Base-by-base conservation (phyloP, 768 basidiomycete species). In the Lactifluus hygrophoroides region DNA sequence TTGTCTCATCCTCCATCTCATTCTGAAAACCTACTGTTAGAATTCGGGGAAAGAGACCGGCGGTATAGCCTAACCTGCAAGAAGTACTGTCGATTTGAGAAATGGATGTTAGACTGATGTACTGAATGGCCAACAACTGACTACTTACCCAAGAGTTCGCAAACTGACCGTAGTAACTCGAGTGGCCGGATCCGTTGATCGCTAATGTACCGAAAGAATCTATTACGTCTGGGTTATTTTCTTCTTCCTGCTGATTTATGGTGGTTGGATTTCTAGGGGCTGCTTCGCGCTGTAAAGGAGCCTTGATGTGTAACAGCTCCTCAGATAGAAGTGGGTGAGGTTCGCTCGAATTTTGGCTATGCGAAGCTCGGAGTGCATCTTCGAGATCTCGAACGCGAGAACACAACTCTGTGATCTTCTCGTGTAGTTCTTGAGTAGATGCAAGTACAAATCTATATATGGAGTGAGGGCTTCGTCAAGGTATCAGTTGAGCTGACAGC, bases 201-300 rank as follows among this genome's bases (percentile, higher is more conserved):
- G 84, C 82, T n/a, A 90, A 72, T 0, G 87, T 86, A 19, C 88
- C 88, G 68, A 89, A 89, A 10, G 88, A 86, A 68, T 89, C 86
- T 5, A 89, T 80, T 45, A 88, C 76, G 64, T 90, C 87, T 8
- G 80, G 79, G 55, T 80, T 84, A 62, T 86, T 85, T 66, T 86
- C 84, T 58, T 85, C 85, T 46, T 64, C 11, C 72, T 65, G 23
- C 66, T 69, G 42, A 43, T 77, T 80, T 53, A 79, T 74, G 43
- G 71, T 71, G 28, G 69, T 64, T 16, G 73, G 54, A 25, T 62
- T 64, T 37, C 62, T 60, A 1, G 35, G 38, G 14, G 68, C 61
- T 13, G 65, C 64, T 60, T 90, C 88, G 38, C 88, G 73, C 62
- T 90, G 86, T 1, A 90, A 70, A 4, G 88, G 88, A 0, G 85